Evolutionary conservation across 2,329 filamentous ascomycete species (phyloP).

Genomic region (Aspergillus sp.): DNA sequence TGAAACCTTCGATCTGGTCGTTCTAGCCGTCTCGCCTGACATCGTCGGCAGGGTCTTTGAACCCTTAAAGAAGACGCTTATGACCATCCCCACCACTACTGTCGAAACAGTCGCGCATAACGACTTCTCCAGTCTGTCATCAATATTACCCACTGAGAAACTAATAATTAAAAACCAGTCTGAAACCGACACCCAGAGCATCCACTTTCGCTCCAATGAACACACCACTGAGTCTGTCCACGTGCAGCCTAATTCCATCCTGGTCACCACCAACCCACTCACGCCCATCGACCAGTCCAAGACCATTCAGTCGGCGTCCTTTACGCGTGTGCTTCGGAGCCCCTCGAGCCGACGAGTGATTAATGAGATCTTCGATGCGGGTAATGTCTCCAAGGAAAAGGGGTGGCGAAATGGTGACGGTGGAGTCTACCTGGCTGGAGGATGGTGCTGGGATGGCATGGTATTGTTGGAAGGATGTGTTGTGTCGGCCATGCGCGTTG

Average conservation of each 20-base stretch:
- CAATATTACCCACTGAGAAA: neutral
- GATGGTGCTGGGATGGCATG: too few relatives aligned
- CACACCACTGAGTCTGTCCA: slow-evolving; percentile 50
- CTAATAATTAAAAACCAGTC: neutral
- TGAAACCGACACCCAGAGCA: slow-evolving; percentile 30
- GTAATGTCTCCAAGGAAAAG: too few relatives aligned
- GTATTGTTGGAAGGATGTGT: too few relatives aligned
- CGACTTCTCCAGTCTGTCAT: slow-evolving; percentile 4
- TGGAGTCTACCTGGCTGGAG: too few relatives aligned
- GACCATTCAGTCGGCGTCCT: too few relatives aligned
- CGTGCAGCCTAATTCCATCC: slow-evolving; percentile 45
- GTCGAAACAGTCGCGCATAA: slow-evolving; percentile 48
- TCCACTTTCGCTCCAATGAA: slow-evolving; percentile 24
- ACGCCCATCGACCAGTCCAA: too few relatives aligned
- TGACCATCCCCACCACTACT: slow-evolving; percentile 39
- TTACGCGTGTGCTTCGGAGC: too few relatives aligned
- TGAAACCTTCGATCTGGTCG: slow-evolving; percentile 47
- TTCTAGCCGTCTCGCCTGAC: slow-evolving; percentile 52
- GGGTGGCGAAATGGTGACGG: too few relatives aligned
- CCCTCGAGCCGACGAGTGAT: too few relatives aligned
- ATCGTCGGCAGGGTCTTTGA: slow-evolving; percentile 45
- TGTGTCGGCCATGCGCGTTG: too few relatives aligned
- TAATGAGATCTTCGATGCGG: too few relatives aligned
- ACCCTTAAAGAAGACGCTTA: slow-evolving; percentile 26
- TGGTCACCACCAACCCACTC: slow-evolving; percentile 37